Evolutionary conservation across 1,284 basidiomycete species (phyloP), one percentile per base, ranked within the genome.

Genomic region (Cutaneotrichosporon cutaneum): DNA sequence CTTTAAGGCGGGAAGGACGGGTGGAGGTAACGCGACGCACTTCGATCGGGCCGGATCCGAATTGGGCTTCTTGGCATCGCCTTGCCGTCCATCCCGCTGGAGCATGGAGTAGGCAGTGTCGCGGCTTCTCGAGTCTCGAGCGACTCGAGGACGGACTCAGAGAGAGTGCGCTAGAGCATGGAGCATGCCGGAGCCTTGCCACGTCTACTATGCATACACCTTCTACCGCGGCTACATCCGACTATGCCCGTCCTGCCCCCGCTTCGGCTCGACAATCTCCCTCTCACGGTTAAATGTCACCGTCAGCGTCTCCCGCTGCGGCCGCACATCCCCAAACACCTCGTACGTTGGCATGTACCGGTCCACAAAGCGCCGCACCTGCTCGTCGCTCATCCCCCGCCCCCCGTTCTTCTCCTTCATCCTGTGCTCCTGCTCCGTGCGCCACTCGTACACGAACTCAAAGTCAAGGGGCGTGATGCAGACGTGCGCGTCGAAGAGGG

Each of bases 321-420:
- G 57, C 50, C 36, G 24, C 33, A 30, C 27, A 6, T 44, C 35
- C 39, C 57, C 57, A 39, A 51, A 58, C 57, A 58, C 50, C 64
- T 77, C 74, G 36, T 77, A 76, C 2, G 70, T 70, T 4, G 75
- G 75, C 74, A 77, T 72, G 67, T 77, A 74, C 51, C 75, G 56
- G 60, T 74, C 72, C n/a, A 81, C 85, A 68, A 80, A 94, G 84
- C 74, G 77, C 70, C 85, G 85, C 35, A 96, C 91, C 71, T 84
- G 84, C 66, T 84, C 86, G 71, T 94, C 92, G 0, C 87, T 83
- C 93, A 96, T 95, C 3, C 93, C 93, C 52, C 81, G 81, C 2
- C 92, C 92, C 48, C 91, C 91, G 66, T 93, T 93, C 52, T 74
- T 74, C 1, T 84, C 81, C 76, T 92, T 95, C 91, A 95, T 94